Conservation (phyloP, 352 stramenopile species). For the Globisporangium apiculatum region DNA sequence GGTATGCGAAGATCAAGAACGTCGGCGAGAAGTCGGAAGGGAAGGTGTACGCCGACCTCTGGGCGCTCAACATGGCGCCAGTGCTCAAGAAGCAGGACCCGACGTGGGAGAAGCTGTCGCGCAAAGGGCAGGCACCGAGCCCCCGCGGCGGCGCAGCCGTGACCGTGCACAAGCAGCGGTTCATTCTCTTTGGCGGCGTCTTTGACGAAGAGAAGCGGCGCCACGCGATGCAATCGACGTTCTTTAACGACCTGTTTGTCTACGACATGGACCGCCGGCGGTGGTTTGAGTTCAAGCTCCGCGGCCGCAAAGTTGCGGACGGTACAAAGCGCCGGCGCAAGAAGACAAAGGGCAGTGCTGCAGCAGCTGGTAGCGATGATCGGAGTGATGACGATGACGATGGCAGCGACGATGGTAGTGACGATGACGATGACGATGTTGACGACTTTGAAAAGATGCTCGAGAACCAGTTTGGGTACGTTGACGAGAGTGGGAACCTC, state of each 20-base stretch:
- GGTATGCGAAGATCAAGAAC: conserved; percentile 95
- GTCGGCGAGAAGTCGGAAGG: conserved; percentile 87
- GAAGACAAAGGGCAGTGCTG: conserved; percentile 37
- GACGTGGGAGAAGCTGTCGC: conserved; percentile 92
- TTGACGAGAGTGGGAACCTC: conserved; percentile 93
- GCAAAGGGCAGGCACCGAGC: conserved; percentile 80
- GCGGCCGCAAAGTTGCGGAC: conserved; percentile 70
- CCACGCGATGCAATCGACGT: conserved; percentile 84
- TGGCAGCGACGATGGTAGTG: conserved; percentile 31
- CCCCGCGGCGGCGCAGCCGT: conserved; percentile 75
- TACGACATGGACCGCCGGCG: conserved; percentile 95
- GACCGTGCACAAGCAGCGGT: conserved; percentile 91
- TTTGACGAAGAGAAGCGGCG: conserved; percentile 88
- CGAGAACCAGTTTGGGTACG: conserved; percentile 93
- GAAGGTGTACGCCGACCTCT: conserved; percentile 94
- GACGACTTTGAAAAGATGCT: conserved; percentile 80
- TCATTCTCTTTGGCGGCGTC: conserved; percentile 96
- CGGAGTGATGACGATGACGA: conserved; percentile 38
- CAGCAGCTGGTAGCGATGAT: conserved; percentile 20
- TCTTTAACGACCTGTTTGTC: conserved; percentile 97
- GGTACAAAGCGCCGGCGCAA: conserved; percentile 46
- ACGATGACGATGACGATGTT: conserved; percentile 64
- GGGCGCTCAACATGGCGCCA: conserved; percentile 90
- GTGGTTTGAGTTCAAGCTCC: conserved; percentile 92
- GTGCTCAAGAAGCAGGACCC: conserved; percentile 86